Base-by-base conservation (phyloP, 73 alveolate genomes). In the Paramecium primaurelia region DNA sequence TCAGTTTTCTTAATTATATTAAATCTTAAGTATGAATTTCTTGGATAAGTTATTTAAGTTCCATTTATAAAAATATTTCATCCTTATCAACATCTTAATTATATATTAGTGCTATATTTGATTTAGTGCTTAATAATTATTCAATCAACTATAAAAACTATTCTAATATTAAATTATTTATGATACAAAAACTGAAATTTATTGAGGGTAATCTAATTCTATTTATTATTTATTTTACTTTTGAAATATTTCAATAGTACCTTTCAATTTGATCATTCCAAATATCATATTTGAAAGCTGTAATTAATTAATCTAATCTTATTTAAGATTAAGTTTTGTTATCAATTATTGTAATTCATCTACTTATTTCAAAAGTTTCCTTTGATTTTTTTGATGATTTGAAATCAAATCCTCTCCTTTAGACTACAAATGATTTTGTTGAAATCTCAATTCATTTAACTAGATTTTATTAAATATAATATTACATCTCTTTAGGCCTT, bases 381-480 rank as follows among this genome's bases (percentile, higher is more conserved):
- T 80, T 37, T 40, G 8, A 1, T 6, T 20, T 26, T 80, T 32
- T 6, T 80, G 22, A 80, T 80, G 37, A 18, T 47, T 40, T 20
- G 6, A 59, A 2, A 20, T 36, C 2, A 80, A 22, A 12, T 49
- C 75, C 9, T 25, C 58, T 34, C 30, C 45, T 47, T 80, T 34
- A 26, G 91, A 80, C 49, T 80, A 45, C 12, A 80, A 25, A 80
- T 80, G 91, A 7, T 80, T 80, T 44, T 80, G 14, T 20, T 80
- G 58, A 80, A 80, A 80, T 49, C 91, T n/a, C n/a, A n/a, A n/a
- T n/a, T 80, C 77, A 80, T 40, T 80, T 45, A 80, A 7, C 75
- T 45, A 44, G 16, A 54, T 54, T 0, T 49, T 1, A 20, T 32
- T 20, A 22, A 26, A 38, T n/a, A 25, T 6, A 4, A 71, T 71